phyloP scores from a whole-genome alignment of 306 rosid genomes.

The Castanea sativa region DNA sequence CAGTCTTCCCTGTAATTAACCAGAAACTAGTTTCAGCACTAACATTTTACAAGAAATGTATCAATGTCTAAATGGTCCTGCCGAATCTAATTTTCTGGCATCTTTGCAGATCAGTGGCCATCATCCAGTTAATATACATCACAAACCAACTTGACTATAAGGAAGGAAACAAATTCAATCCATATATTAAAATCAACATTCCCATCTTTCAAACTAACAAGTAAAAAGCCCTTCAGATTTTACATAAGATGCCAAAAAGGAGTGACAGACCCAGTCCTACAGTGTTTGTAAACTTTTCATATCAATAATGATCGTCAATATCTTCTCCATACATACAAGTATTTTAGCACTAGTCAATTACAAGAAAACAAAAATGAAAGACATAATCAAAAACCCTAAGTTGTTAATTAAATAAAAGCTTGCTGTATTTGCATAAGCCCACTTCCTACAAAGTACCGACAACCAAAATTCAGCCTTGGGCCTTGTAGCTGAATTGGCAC shows the following conservation, averaged over 20 bases:
- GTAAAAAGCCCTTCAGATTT: background rate
- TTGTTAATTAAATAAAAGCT: background rate
- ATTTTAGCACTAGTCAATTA: background rate
- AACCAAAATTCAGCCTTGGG: background rate
- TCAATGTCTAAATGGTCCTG: background rate
- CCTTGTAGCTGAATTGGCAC: too few relatives aligned
- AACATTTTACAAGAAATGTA: background rate
- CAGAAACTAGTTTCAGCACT: constrained; percentile 8
- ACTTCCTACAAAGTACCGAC: background rate
- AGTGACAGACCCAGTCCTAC: background rate
- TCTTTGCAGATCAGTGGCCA: background rate
- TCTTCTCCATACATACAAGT: background rate
- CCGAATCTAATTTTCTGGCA: background rate
- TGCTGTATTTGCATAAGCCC: background rate
- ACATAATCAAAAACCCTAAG: background rate
- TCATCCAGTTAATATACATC: background rate
- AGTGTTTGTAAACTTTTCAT: background rate
- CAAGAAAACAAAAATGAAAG: background rate
- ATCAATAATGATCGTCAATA: background rate
- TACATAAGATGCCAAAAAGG: background rate
- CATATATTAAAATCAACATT: background rate
- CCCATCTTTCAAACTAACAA: background rate
- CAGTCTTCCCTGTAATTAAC: constrained; percentile 47
- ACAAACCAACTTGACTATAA: constrained; percentile 3
- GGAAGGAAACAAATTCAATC: background rate